phyloP scores from a whole-genome alignment of 805 yeast species.

The Saccharomycopsis fodiens region DNA sequence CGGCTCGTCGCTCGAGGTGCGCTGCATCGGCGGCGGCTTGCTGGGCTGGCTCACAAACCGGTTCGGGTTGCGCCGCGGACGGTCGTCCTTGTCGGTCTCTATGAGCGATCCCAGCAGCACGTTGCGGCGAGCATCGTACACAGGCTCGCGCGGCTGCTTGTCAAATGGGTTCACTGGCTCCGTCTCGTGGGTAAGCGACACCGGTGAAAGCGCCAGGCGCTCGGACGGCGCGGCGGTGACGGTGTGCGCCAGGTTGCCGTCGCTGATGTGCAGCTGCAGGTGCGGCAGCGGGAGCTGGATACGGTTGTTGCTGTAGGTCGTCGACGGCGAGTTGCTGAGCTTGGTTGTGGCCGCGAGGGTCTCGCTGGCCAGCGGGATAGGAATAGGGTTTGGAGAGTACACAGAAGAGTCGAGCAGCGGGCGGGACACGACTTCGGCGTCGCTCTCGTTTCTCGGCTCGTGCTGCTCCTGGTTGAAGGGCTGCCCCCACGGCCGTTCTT shows the following conservation, averaged over 20 bases:
- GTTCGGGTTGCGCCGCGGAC: background rate
- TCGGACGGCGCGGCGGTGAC: background rate
- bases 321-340: constrained; percentile 16
- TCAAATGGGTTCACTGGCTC: constrained; percentile 14
- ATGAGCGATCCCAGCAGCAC: constrained; percentile 7
- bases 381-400: constrained; percentile 15
- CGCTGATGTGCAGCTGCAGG: constrained; percentile 1
- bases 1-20: background rate
- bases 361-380: background rate
- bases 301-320: constrained; percentile 17
- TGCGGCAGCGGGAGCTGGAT: constrained; percentile 19
- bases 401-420: constrained; percentile 3
- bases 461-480: constrained; percentile 5
- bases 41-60: background rate
- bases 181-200: constrained; percentile 4
- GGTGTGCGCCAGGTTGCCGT: background rate
- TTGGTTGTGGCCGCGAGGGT: background rate
- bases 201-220: constrained; percentile 10
- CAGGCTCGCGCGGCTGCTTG: background rate
- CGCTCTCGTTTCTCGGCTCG: constrained; percentile 11
- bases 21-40: background rate
- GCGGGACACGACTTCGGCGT: constrained; percentile 2
- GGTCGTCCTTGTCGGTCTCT: background rate
- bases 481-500: too few relatives aligned
- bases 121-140: constrained; percentile 7